Conservation (phyloP, 371 early-diverging fungal species). For the Mortierella sp. region DNA sequence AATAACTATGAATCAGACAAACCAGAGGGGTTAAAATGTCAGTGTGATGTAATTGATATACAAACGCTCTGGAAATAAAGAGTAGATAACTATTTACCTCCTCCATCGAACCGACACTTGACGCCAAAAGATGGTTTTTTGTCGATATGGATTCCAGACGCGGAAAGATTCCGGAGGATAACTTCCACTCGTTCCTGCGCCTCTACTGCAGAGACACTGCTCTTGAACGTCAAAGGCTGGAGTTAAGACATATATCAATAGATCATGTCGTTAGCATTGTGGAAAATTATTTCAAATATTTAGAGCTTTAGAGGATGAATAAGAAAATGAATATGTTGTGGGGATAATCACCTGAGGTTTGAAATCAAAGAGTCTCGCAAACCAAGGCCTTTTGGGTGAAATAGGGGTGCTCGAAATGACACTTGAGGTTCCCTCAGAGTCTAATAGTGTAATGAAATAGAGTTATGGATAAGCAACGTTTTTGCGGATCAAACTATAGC, state of each 20-base stretch:
- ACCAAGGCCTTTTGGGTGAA: constrained; percentile 46
- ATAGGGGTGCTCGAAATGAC: constrained; percentile 9
- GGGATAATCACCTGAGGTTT: constrained; percentile 43
- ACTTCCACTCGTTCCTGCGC: constrained; percentile 49
- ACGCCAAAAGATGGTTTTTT: constrained; percentile 43
- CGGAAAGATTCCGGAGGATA: constrained; percentile 29
- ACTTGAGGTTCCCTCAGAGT: constrained; percentile 34
- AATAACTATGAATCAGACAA: constrained; percentile 11
- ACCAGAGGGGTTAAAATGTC: not conserved
- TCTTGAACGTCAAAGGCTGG: constrained; percentile 40
- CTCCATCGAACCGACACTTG: constrained; percentile 66
- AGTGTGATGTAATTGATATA: not conserved
- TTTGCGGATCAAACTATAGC: not conserved
- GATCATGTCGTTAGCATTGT: not conserved
- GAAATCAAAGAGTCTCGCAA: constrained; percentile 53
- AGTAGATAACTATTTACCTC: constrained; percentile 18
- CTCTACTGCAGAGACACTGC: constrained; percentile 32
- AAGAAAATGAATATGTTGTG: not conserved
- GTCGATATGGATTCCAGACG: constrained; percentile 30
- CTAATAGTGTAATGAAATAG: not conserved
- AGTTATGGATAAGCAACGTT: not conserved
- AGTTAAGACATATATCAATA: not conserved
- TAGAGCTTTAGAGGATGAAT: too few relatives aligned
- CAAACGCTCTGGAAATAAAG: not conserved
- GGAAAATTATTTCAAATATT: too few relatives aligned